These are phyloP conservation scores for Pythium grandisporangium DNA, from an alignment of 352 stramenopile genomes.

Conservation along the genomic window DNA sequence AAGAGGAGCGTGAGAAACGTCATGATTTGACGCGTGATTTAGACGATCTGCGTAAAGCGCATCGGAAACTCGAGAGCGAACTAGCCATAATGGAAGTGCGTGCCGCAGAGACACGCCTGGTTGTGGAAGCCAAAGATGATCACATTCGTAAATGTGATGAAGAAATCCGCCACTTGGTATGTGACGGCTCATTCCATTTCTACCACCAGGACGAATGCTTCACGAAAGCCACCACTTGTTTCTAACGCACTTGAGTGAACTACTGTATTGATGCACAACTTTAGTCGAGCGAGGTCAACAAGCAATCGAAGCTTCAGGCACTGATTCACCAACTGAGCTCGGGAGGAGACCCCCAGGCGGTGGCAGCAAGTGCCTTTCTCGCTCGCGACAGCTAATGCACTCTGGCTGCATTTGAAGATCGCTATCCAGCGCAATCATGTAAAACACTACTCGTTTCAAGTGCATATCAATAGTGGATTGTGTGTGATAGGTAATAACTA, in stretches of 20 bases:
- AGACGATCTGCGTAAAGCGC: constrained; percentile 53
- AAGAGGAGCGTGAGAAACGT: constrained; percentile 56
- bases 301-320: constrained; percentile 73
- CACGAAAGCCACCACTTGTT: too few relatives aligned
- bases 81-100: constrained; percentile 53
- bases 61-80: constrained; percentile 59
- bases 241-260: too few relatives aligned
- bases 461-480: constrained; percentile 1
- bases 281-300: constrained; percentile 66
- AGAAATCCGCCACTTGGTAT: constrained; percentile 63
- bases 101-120: constrained; percentile 41
- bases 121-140: constrained; percentile 53
- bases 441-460: constrained; percentile 1
- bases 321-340: constrained; percentile 82
- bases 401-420: too few relatives aligned
- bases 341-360: constrained; percentile 34
- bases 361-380: constrained; percentile 39
- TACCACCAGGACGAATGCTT: too few relatives aligned
- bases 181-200: too few relatives aligned
- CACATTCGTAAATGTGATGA: constrained; percentile 53
- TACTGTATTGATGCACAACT: too few relatives aligned
- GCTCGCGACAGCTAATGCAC: constrained; percentile 43
- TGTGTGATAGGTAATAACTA: too few relatives aligned
- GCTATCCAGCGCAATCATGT: not conserved
- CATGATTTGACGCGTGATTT: constrained; percentile 32